Evolutionary conservation across 805 yeast species (phyloP), one percentile per base, ranked within the genome.

Genomic region (Kazachstania taianensis): DNA sequence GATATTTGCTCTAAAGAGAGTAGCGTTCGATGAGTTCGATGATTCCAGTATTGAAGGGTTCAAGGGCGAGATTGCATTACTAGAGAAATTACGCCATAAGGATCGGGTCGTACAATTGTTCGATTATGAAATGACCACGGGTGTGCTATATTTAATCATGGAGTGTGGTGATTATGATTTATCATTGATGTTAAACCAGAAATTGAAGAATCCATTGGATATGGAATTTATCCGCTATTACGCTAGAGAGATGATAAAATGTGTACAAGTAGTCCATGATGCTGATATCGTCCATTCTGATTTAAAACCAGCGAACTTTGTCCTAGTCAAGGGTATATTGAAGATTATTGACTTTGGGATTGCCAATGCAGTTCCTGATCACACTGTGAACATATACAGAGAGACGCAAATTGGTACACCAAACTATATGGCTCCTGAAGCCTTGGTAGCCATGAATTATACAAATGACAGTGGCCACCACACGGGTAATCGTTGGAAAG

Each of bases 351-450:
- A 89, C 61, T 92, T 89, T 67, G 98, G 98, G 12, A 82, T 82
- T 32, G 84, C 97, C n/a, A 82, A 87, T 59, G 85, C 89, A 0
- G 85, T 92, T 1, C 92, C 94, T 1, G 96, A 87, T 36, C 83
- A 85, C 51, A 89, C 97, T 0, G 77, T 83, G 15, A 89, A 92
- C 48, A 73, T 89, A 14, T 87, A 87, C 52, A 69, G 96, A 39
- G 94, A 84, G 41, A 73, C 85, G 5, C 96, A 85, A 54, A 80
- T 86, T 35, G 98, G 98, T 4, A 89, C 98, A 0, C 95, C 96
- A 2, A 85, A 82, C 55, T 92, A 89, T 56, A 92, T 89, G 97
- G 96, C 98, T 0, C 98, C 98, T 0, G 98, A 89, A 57, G 83
- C 96, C 0, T 62, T 89, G 40, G 68, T 80, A 30, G 94, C 59